Base-by-base conservation (phyloP, 129 eudicot species). In the Ambrosia trifida region DNA sequence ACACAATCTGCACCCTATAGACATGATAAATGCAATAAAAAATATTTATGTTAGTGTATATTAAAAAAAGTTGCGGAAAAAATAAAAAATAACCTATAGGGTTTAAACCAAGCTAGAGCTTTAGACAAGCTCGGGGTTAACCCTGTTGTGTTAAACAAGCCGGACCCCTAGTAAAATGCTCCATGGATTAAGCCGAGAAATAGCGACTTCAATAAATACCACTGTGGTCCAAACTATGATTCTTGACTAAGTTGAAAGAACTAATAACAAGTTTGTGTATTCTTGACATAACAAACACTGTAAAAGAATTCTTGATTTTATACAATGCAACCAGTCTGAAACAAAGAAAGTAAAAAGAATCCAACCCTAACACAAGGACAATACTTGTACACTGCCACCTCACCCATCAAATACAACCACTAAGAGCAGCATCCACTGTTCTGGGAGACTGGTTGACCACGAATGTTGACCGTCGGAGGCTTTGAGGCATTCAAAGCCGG, bases 371-470 rank as follows among this genome's bases (percentile, higher is more conserved):
- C 82, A 78, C 77, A 44, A 68, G 53, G 72, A 64, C 24, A 44
- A 31, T 54, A 73, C 68, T 80, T 69, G 66, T 75, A 80, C 80
- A 74, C 71, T 67, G 66, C 56, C 83, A 80, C 72, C 44, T 56
- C 51, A 62, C 47, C 83, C 74, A 58, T 45, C 74, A 72, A 72
- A 79, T 66, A 72, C 75, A 30, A 61, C 24, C 35, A 72, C 72
- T 80, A 88, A 61, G 96, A 89, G 85, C 96, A 89, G 81, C 96
- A 89, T 57, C 89, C 89, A 62, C 93, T 84, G 47, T 70, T 89
- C 82, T 86, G 93, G 58, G 84, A 83, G 31, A 89, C 96, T 1
- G 96, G 93, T 81, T 89, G 96, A 49, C 96, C 96, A 40, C 94
- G 88, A 30, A 89, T 84, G 81, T 87, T 82, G 63, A 89, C 94